Evolutionary conservation across 352 stramenopile genomes (phyloP), one percentile per base, ranked within the genome.

Genomic region (Globisporangium abappressorium): DNA sequence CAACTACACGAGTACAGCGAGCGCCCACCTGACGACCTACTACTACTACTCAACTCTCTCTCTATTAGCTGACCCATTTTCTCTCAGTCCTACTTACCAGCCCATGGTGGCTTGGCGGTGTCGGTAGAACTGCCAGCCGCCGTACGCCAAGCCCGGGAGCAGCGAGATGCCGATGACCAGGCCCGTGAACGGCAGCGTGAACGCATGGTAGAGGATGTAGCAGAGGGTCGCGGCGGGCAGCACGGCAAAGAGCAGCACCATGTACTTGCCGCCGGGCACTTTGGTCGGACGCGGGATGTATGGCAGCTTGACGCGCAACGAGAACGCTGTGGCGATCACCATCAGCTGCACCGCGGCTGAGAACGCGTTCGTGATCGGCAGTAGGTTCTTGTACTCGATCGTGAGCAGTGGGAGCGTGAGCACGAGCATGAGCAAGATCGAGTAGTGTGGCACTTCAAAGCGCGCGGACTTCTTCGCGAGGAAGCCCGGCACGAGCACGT

Each of bases 321-420:
- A 87, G 57, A 98, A 79, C 75, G 96, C 90, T 0, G 95, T 85
- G 14, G 74, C 77, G 68, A 98, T 97, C 64, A 98, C 94, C 36
- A 98, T 70, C 4, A 98, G 49, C 51, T 98, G 75, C 15, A 88
- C 74, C 22, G 88, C 76, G 15, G 85, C 82, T 51, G 96, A 97
- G 65, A 96, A 94, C 8, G 95, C 89, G 74, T 98, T 98, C 20
- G 97, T 82, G 71, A 98, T 84, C 18, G 87, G 78, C 5, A 98
- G 62, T 54, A 96, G 77, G 51, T 80, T 76, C 30, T 94, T 68
- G 59, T 94, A 94, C 57, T 88, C 82, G 47, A 90, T 30, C 36
- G 64, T 73, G 34, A 89, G 34, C 11, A 92, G 65, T 43, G 73
- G 70, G 6, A 91, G 60, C 63, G 75, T 81, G 33, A 76, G 53